Evolutionary conservation across 2,329 filamentous ascomycete genomes (phyloP), one percentile per base, ranked within the genome.

Genomic region (Aspergillus udagawae): DNA sequence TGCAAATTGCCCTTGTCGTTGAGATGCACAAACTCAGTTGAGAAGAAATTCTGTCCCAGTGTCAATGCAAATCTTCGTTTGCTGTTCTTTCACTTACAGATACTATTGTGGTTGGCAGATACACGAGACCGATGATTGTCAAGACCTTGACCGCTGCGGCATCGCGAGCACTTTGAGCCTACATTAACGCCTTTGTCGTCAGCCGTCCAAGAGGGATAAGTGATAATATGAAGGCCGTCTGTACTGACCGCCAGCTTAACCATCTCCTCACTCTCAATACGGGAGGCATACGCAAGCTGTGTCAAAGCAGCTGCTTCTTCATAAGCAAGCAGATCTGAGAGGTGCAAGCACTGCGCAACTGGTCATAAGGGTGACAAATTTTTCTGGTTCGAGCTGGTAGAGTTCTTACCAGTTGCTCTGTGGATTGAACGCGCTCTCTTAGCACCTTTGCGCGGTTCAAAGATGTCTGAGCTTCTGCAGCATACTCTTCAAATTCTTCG

Each of bases 121-220:
- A 62, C 20, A 60, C 38, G 21, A 60, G 29, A 10, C 55, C 53
- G 51, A 62, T 48, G 28, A 62, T 54, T 23, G 58, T 58, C 27
- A 62, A 21, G 48, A 56, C 51, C 21, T 62, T 58, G n/a, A 62
- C 53, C n/a, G 58, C 58, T 21, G 52, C 52, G 4, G 58, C 55
- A 10, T 58, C 58, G 29, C 54, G 45, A 17, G 42, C 51, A n/a
- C 48, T 58, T 48, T 44, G 42, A n/a, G 51, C 44, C 55, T 60
- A 27, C 52, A 49, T 35, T 12, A 6, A 41, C 23, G 20, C 14
- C 51, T 20, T 27, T 14, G 25, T 47, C 35, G 44, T 29, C 27
- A 41, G 42, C 3, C 35, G 4, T 52, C 21, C 21, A 4, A 28
- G 35, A 32, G 4, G 28, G 29, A 38, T 20, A 49, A 35, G n/a